These are phyloP conservation scores for Dactylellina leptospora DNA, from an alignment of 2,329 filamentous ascomycete genomes.

Conservation along the genomic window DNA sequence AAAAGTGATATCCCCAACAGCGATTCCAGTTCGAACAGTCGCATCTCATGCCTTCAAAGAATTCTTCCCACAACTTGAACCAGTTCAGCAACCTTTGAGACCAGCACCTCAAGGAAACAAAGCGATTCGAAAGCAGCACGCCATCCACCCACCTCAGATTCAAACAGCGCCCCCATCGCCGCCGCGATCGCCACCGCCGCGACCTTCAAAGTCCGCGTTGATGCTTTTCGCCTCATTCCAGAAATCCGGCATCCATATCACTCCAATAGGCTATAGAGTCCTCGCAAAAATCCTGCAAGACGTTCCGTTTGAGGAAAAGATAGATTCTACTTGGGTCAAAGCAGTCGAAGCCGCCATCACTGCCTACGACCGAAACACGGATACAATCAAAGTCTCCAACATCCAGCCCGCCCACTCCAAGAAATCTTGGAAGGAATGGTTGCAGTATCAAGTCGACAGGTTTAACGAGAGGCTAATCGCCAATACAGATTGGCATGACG, in stretches of 20 bases:
- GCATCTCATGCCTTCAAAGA: neutral
- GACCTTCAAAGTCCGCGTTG: slow-evolving; percentile 1
- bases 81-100: neutral
- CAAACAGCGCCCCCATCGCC: neutral
- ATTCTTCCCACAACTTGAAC: neutral
- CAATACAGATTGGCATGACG: slow-evolving; percentile 20
- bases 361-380: neutral
- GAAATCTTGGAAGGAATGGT: slow-evolving; percentile 16
- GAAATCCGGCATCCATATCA: slow-evolving; percentile 26
- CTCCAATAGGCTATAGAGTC: slow-evolving; percentile 10
- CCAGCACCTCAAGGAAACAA: neutral
- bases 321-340: slow-evolving; percentile 22
- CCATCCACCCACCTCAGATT: neutral
- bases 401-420: slow-evolving; percentile 5
- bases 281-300: slow-evolving; percentile 20
- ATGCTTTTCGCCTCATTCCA: slow-evolving; percentile 16
- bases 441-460: slow-evolving; percentile 13
- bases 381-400: neutral
- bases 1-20: neutral
- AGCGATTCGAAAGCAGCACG: neutral
- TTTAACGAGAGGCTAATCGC: slow-evolving; percentile 24
- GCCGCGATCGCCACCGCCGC: neutral
- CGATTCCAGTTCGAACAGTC: neutral
- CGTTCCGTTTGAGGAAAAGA: slow-evolving; percentile 11
- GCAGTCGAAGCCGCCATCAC: slow-evolving; percentile 19